Evolutionary conservation across 495 filamentous ascomycete species (phyloP), one percentile per base, ranked within the genome.

Genomic region (Neurospora sp.): DNA sequence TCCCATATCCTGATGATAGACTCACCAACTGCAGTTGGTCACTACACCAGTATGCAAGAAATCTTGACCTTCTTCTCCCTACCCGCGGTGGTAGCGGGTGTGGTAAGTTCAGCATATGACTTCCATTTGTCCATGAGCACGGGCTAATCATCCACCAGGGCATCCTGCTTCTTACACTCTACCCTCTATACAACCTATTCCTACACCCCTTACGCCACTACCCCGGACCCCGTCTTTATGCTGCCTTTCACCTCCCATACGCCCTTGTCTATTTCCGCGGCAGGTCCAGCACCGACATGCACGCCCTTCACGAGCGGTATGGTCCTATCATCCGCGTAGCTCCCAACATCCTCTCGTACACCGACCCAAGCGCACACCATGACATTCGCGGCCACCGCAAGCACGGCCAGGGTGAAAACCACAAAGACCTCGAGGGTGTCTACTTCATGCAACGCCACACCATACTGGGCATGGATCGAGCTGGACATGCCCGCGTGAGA

Each of bases 311-410:
- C 75, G 78, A 85, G 70, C 81, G 77, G 48, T 87, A 89, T 72
- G 87, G 88, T 37, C 81, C 82, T 27, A 77, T 88, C 40, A 82
- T 92, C 0, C 88, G 91, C 4, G 77, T 91, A 11, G 79, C 83
- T 0, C 90, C 90, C 1, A 80, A 85, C 44, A 83, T 88, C 59
- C 77, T 92, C 1, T 86, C 85, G 4, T 91, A 89, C 80, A 85
- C 80, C 72, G 82, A 85, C 3, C 80, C 85, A 0, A 75, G 82
- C 3, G 88, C 89, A 5, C 89, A 85, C 82, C 84, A 85, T 37
- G 88, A 90, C 72, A 89, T 92, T 69, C 88, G 90, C 70, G 87
- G 86, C 2, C 80, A 82, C 75, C 81, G 77, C 42, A 81, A 81
- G 72, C 37, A 40, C 39, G 73, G 74, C 31, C 74, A 75, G 12